phyloP scores from a whole-genome alignment of 768 basidiomycete genomes.

The Candolleomyces eurysporus region DNA sequence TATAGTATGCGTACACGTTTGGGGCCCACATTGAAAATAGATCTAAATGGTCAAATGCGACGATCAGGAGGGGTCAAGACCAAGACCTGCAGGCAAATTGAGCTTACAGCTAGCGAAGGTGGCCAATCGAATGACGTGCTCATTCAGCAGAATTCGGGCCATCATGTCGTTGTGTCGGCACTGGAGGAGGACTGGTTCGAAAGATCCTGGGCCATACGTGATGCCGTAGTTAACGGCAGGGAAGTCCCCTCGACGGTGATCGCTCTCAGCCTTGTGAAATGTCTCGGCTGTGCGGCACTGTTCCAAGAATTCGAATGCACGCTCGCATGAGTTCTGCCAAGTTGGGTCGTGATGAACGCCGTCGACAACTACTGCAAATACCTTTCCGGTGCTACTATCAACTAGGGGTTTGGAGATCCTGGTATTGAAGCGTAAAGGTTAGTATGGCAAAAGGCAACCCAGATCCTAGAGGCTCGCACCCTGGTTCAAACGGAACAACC shows the following conservation, averaged over 20 bases:
- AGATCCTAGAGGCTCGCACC: background rate
- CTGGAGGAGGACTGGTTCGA: background rate
- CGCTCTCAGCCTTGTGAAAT: background rate
- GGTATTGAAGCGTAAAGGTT: too few relatives aligned
- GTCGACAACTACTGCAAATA: background rate
- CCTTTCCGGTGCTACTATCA: background rate
- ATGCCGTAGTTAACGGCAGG: background rate
- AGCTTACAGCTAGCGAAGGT: background rate
- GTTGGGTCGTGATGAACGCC: background rate
- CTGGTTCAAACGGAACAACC: background rate
- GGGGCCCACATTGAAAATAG: background rate
- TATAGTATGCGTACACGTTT: background rate
- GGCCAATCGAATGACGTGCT: background rate
- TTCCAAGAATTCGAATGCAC: background rate
- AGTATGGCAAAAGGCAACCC: background rate
- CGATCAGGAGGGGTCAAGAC: too few relatives aligned
- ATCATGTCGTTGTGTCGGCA: background rate
- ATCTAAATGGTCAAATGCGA: background rate
- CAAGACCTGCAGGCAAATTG: too few relatives aligned
- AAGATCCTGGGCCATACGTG: background rate
- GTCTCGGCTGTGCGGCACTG: background rate
- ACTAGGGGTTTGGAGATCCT: background rate
- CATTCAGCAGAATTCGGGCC: background rate
- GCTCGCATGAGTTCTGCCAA: background rate
- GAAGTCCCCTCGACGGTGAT: background rate